These are phyloP conservation scores for Trichoderma sp. DNA, from an alignment of 2,329 filamentous ascomycete genomes.

Conservation along the genomic window DNA sequence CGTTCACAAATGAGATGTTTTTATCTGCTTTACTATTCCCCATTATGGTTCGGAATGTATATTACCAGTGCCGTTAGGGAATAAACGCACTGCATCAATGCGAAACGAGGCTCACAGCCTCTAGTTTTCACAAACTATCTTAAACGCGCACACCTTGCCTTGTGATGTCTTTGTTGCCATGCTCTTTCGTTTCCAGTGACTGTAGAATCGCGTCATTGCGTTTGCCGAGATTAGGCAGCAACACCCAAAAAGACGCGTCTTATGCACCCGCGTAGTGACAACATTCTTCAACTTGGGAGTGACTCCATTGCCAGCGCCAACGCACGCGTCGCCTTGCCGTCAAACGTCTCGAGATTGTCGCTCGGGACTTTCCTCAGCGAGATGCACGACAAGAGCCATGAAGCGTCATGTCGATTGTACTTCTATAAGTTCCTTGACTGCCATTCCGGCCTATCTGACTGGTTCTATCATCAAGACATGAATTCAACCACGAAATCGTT, in stretches of 20 bases:
- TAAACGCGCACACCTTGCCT: not conserved
- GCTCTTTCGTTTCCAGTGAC: not conserved
- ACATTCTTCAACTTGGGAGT: too few relatives aligned
- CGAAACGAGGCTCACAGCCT: conserved; percentile 30
- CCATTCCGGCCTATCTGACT: too few relatives aligned
- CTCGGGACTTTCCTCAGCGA: too few relatives aligned
- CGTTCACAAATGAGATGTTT: conserved; percentile 48
- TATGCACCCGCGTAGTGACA: too few relatives aligned
- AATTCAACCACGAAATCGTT: too few relatives aligned
- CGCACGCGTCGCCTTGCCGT: conserved; percentile 50
- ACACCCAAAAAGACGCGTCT: not conserved
- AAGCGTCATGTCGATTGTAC: too few relatives aligned
- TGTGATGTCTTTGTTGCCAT: not conserved
- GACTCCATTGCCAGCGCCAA: conserved; percentile 15
- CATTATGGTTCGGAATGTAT: conserved; percentile 44
- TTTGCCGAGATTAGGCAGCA: not conserved
- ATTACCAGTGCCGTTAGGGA: conserved; percentile 39
- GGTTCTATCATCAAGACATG: too few relatives aligned
- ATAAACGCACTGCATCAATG: conserved; percentile 29
- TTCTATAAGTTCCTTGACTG: too few relatives aligned
- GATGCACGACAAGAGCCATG: too few relatives aligned
- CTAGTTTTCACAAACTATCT: not conserved
- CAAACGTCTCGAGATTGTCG: conserved; percentile 56
- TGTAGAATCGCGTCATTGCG: not conserved
- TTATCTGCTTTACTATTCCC: conserved; percentile 32